A percentile compares a stretch with the other conserved stretches of the same genome.
phyloP scores from a whole-genome alignment of 164 flowering plant species.

The Nelumbo lutea region DNA sequence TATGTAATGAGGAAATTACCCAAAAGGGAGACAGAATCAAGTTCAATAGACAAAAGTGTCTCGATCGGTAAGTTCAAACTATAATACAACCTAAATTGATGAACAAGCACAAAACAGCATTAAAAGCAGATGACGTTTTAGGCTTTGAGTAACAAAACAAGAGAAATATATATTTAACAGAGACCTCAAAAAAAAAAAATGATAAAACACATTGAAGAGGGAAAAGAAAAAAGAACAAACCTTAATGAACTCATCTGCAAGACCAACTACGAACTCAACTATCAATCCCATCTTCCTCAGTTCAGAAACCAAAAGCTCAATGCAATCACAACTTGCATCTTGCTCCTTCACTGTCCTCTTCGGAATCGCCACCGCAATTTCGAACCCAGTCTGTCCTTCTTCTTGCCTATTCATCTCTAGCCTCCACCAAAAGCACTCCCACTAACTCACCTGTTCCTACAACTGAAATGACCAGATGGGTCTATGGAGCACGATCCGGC shows the following conservation, averaged over 20 bases:
- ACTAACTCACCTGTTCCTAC: not conserved
- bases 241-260: conserved; percentile 78
- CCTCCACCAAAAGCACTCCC: not conserved
- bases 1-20: too few species aligned
- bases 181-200: not conserved
- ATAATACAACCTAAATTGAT: too few species aligned
- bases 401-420: conserved; percentile 32
- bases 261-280: conserved; percentile 61
- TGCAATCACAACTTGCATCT: conserved; percentile 37
- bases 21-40: too few species aligned
- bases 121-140: too few species aligned
- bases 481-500: too few species aligned
- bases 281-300: conserved; percentile 58
- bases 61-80: too few species aligned
- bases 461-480: conserved; percentile 10
- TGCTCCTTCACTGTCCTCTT: conserved; percentile 31
- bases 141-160: too few species aligned
- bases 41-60: too few species aligned
- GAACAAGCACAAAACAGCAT: too few species aligned
- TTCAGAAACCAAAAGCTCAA: conserved; percentile 60
- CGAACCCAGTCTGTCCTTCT: conserved; percentile 46
- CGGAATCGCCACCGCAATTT: conserved; percentile 70
- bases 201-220: too few species aligned
- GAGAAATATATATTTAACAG: not conserved
- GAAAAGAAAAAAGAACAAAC: conserved; percentile 24